These are phyloP conservation scores for Saturnispora dispora DNA, from an alignment of 805 yeast species.

Conservation along the genomic window DNA sequence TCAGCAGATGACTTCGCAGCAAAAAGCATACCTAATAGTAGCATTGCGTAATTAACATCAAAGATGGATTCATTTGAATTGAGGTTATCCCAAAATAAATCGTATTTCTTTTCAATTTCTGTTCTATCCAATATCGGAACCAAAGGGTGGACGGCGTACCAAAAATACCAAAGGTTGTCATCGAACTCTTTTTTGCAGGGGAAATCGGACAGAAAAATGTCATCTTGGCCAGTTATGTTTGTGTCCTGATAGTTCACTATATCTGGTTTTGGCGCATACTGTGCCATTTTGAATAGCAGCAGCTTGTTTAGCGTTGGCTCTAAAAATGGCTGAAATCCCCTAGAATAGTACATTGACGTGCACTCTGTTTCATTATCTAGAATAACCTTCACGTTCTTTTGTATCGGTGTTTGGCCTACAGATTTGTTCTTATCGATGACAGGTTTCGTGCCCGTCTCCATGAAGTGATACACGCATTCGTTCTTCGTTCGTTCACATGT, in stretches of 20 bases:
- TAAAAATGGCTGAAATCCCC: constrained; percentile 11
- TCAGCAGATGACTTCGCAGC: constrained; percentile 9
- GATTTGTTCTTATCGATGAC: not conserved
- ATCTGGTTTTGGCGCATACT: not conserved
- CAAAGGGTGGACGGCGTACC: constrained; percentile 12
- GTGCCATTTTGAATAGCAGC: constrained; percentile 10
- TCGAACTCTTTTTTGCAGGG: constrained; percentile 11
- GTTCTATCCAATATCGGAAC: constrained; percentile 11
- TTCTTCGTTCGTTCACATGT: constrained; percentile 10
- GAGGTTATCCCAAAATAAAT: constrained; percentile 10
- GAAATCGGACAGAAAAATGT: constrained; percentile 5
- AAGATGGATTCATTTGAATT: constrained; percentile 4
- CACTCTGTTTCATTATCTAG: not conserved
- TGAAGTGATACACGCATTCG: constrained; percentile 11
- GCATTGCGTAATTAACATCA: constrained; percentile 10
- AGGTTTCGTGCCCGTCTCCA: not conserved
- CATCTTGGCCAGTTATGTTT: not conserved
- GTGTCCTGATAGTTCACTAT: constrained; percentile 4
- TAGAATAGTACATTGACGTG: constrained; percentile 11
- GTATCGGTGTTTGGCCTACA: not conserved
- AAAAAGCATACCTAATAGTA: constrained; percentile 12
- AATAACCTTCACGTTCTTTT: not conserved
- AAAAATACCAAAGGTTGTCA: constrained; percentile 7
- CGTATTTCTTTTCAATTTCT: not conserved
- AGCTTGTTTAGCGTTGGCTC: constrained; percentile 7